Base-by-base conservation (phyloP, 1,284 basidiomycete genomes). In the Cryptococcus deneoformans region DNA sequence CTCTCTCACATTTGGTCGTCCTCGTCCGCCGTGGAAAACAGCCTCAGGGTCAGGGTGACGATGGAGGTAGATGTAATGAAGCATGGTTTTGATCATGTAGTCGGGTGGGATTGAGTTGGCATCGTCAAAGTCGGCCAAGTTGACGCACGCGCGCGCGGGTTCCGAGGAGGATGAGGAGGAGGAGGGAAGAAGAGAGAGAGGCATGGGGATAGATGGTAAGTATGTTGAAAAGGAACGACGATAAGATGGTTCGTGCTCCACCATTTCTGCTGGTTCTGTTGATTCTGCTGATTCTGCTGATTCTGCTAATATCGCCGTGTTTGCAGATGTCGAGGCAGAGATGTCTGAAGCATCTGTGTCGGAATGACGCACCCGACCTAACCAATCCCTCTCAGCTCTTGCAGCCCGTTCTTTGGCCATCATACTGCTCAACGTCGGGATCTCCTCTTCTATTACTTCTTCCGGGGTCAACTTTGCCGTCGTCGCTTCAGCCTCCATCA, bases 341-440 rank as follows among this genome's bases (percentile, higher is more conserved):
- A 11, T 36, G 14, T 12, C 11, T 9, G 35, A 12, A 14, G n/a
- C 9, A 24, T 9, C 9, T 42, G 39, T 5, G 29, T 36, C 16
- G 24, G 7, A 14, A 36, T 35, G 16, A 10, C 9, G 37, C n/a
- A 46, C 44, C 20, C 51, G 53, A 10, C 56, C 60, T 37, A 58
- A 54, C 60, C 61, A 59, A 10, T 57, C 57, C 36, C 52, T 38
- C 16, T 55, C 51, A 38, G 57, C 53, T 43, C 49, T 40, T 38
- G 40, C 53, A 6, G 37, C 57, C 16, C 49, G 48, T 38, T 59
- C 61, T 40, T 52, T 58, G 29, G 50, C 58, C 16, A 60, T 37
- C 53, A 63, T 54, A 43, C 42, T 46, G 9, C 49, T 55, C 39
- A 61, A 35, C 10, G 60, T 58, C 16, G 60, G 60, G 14, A 58